Base-by-base conservation (phyloP, 176 grass and related monocot genomes). In the Poa annua region DNA sequence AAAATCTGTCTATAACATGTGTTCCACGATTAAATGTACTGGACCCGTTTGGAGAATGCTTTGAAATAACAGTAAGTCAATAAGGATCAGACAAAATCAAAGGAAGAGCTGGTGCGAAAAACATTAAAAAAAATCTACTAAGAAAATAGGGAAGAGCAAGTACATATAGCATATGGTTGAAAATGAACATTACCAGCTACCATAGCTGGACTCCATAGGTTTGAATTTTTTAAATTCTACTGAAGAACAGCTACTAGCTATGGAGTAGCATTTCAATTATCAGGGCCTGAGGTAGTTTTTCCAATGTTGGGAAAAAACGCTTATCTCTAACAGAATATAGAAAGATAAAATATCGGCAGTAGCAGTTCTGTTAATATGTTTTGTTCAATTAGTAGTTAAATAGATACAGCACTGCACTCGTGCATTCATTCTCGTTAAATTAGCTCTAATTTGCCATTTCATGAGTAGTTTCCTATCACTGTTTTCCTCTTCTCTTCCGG, bases 301-400 rank as follows among this genome's bases (percentile, higher is more conserved):
- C 45, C 9, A 48, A 76, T 57, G 12, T 64, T 65, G 57, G 80
- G 34, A 84, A 15, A 47, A 48, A 80, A 75, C 84, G 48, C 7
- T 7, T 34, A 83, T 49, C 12, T 52, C 54, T 82, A 29, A 29
- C 3, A 50, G 0, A 51, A 21, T 29, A 33, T 10, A 7, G 77
- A 49, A 38, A 42, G 4, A 29, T 29, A 71, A 71, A 71, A 44
- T 33, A 71, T 50, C 39, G 1, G 24, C 39, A 48, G 26, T 50
- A n/a, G 5, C 42, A 69, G 29, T 62, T 68, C 48, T 11, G 21
- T 32, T 69, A 79, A 26, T 13, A 68, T 61, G 15, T 34, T n/a
- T 16, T 10, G n/a, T 74, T 49, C 48, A 74, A 15, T n/a, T 64
- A 47, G 12, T 56, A 55, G 13, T 66, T 19, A 55, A 66, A 65